A percentile compares a stretch with the other conserved stretches of the same genome.
These are phyloP conservation scores for Aspergillus clavatus DNA, from an alignment of 2,329 filamentous ascomycete genomes.

Conservation along the genomic window DNA sequence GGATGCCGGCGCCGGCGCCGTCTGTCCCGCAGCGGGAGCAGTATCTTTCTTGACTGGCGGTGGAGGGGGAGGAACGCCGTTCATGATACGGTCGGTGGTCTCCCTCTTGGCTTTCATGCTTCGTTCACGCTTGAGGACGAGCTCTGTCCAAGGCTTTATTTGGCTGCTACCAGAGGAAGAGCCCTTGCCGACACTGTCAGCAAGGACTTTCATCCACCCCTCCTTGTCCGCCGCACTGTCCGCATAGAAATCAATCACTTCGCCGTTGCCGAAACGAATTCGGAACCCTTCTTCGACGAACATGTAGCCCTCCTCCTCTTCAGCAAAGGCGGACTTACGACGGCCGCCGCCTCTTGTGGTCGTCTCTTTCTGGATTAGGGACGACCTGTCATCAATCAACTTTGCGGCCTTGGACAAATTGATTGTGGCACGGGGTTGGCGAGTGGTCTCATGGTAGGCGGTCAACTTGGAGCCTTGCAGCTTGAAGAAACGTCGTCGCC, in stretches of 20 bases:
- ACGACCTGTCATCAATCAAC: conserved; percentile 84
- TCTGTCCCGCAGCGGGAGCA: conserved; percentile 19
- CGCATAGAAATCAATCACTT: conserved; percentile 97
- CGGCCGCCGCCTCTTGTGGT: conserved; percentile 71
- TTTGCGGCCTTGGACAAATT: conserved; percentile 90
- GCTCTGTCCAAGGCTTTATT: conserved; percentile 57
- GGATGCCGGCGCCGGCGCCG: conserved; percentile 27
- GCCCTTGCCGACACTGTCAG: conserved; percentile 62
- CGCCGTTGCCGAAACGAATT: conserved; percentile 95
- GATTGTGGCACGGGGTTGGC: conserved; percentile 93
- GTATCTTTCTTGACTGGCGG: conserved; percentile 23
- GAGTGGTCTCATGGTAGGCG: conserved; percentile 91
- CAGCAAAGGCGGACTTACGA: conserved; percentile 90
- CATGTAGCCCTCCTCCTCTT: conserved; percentile 99
- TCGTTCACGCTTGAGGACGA: conserved; percentile 51
- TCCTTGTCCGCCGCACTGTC: conserved; percentile 85
- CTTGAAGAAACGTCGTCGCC: conserved; percentile 97
- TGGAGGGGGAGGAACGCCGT: conserved; percentile 16
- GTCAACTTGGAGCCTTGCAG: conserved; percentile 86
- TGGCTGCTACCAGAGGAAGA: conserved; percentile 38
- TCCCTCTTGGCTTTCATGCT: conserved; percentile 32
- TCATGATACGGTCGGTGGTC: conserved; percentile 22
- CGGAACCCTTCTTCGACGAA: conserved; percentile 99
- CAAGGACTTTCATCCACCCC: conserved; percentile 86
- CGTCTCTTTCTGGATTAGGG: conserved; percentile 78